A percentile compares a stretch with the other conserved stretches of the same genome.
These are phyloP conservation scores for Globisporangium cederbergense DNA, from an alignment of 352 stramenopile species.

Conservation along the genomic window DNA sequence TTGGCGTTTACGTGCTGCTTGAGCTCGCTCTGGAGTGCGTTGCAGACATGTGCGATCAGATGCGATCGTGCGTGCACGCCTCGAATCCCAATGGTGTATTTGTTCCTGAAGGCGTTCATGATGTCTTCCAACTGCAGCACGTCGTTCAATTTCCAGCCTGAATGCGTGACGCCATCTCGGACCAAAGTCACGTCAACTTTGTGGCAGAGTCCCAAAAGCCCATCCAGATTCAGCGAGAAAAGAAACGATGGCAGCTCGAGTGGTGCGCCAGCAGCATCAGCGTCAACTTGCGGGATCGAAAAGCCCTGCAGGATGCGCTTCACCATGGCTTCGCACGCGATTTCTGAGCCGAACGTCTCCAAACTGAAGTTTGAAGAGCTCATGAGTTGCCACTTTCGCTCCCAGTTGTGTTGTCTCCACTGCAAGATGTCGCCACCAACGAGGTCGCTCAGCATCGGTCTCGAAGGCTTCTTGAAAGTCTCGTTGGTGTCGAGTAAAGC, in stretches of 20 bases:
- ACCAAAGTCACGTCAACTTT: constrained; percentile 30
- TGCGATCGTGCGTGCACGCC: constrained; percentile 26
- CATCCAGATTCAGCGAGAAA: constrained; percentile 7
- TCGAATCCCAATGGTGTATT: constrained; percentile 31
- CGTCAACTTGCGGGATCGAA: constrained; percentile 20
- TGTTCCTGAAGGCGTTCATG: constrained; percentile 15
- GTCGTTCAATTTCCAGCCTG: constrained; percentile 10
- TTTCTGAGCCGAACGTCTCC: background rate
- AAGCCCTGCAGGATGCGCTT: constrained; percentile 14
- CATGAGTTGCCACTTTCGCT: constrained; percentile 5
- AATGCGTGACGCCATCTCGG: constrained; percentile 19
- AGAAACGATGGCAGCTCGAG: constrained; percentile 2
- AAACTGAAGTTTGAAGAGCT: background rate
- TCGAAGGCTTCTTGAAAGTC: background rate
- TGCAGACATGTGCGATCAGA: constrained; percentile 14
- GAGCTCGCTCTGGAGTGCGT: constrained; percentile 23
- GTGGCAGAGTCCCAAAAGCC: constrained; percentile 17
- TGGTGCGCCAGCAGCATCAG: background rate
- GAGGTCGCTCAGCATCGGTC: background rate
- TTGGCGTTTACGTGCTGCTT: constrained; percentile 35
- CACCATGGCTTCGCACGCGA: constrained; percentile 11
- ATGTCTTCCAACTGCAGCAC: constrained; percentile 17
- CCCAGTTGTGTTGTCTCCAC: constrained; percentile 14
- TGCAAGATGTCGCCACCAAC: background rate
- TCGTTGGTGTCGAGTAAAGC: background rate